phyloP scores from a whole-genome alignment of 2,329 filamentous ascomycete species.

The Fusarium zealandicum region DNA sequence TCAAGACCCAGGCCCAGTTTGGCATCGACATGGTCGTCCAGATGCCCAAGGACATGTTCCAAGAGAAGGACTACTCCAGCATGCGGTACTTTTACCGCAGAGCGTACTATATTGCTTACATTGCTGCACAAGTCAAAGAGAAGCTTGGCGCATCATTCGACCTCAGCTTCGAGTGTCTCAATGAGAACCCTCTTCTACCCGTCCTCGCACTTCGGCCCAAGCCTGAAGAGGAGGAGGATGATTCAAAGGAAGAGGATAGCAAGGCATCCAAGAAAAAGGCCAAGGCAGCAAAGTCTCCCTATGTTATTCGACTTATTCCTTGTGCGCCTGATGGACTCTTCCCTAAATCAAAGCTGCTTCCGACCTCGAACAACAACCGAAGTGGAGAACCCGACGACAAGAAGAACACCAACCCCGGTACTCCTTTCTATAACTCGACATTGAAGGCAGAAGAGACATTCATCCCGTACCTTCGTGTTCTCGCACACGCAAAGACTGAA shows the following conservation, averaged over 20 bases:
- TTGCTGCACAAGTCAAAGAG: conserved; percentile 74
- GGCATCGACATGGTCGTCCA: conserved; percentile 84
- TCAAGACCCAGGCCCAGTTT: conserved; percentile 65
- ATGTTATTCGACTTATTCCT: conserved; percentile 78
- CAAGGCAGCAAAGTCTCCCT: conserved; percentile 49
- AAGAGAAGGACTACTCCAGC: conserved; percentile 94
- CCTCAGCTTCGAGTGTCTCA: conserved; percentile 69
- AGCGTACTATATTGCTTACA: conserved; percentile 86
- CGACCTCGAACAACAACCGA: conserved; percentile 74
- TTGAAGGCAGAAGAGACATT: conserved; percentile 80
- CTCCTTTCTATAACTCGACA: conserved; percentile 89
- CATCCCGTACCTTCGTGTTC: conserved; percentile 75
- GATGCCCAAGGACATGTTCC: conserved; percentile 82
- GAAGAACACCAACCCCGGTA: conserved; percentile 57
- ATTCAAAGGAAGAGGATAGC: conserved; percentile 14
- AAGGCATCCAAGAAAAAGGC: conserved; percentile 38
- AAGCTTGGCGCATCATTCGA: conserved; percentile 61
- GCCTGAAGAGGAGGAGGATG: conserved; percentile 19
- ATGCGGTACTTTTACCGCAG: conserved; percentile 94
- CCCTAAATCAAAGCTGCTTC: conserved; percentile 72
- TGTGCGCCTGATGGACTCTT: conserved; percentile 75
- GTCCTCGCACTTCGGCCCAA: conserved; percentile 59
- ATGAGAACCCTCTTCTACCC: conserved; percentile 80
- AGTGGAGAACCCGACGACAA: conserved; percentile 54
- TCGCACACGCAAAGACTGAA: conserved; percentile 73